These are phyloP conservation scores for Aegilops umbellulata DNA, from an alignment of 176 grass and related monocot genomes.

Conservation along the genomic window DNA sequence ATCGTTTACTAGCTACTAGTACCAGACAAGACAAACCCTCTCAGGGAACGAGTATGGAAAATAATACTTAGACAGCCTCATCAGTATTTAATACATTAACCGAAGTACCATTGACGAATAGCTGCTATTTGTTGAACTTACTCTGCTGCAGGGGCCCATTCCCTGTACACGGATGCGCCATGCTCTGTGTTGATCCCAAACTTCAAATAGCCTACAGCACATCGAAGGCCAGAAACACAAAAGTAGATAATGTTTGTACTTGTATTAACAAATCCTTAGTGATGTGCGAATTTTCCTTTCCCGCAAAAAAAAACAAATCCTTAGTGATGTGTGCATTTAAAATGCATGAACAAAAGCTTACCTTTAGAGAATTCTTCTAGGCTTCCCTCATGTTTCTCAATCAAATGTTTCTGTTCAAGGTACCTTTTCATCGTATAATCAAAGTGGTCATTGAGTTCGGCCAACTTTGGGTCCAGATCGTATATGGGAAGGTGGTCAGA, in stretches of 20 bases:
- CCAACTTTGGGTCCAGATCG: conserved; percentile 53
- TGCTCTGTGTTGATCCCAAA: conserved; percentile 75
- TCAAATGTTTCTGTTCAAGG: conserved; percentile 56
- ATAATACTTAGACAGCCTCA: background rate
- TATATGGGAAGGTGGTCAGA: conserved; percentile 54
- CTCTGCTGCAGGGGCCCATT: conserved; percentile 95
- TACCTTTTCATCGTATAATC: conserved; percentile 62
- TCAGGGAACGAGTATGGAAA: too few species aligned
- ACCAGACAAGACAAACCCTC: too few species aligned
- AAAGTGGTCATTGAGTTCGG: conserved; percentile 77
- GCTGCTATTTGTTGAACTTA: conserved; percentile 37
- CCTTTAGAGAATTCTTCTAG: conserved; percentile 82
- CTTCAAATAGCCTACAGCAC: conserved; percentile 82
- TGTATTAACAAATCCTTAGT: background rate
- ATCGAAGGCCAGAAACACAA: conserved; percentile 47
- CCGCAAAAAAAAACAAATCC: too few species aligned
- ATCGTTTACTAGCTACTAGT: background rate
- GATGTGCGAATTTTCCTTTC: too few species aligned
- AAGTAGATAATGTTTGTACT: background rate
- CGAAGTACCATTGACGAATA: background rate
- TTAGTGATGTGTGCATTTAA: background rate
- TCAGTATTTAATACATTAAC: background rate
- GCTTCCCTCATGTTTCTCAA: conserved; percentile 69
- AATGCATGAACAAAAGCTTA: conserved; percentile 19
- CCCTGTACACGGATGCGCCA: conserved; percentile 65